A percentile compares a stretch with the other conserved stretches of the same genome.
Evolutionary conservation across 352 stramenopile species (phyloP).

Genomic region (Phytopythium helicoides): DNA sequence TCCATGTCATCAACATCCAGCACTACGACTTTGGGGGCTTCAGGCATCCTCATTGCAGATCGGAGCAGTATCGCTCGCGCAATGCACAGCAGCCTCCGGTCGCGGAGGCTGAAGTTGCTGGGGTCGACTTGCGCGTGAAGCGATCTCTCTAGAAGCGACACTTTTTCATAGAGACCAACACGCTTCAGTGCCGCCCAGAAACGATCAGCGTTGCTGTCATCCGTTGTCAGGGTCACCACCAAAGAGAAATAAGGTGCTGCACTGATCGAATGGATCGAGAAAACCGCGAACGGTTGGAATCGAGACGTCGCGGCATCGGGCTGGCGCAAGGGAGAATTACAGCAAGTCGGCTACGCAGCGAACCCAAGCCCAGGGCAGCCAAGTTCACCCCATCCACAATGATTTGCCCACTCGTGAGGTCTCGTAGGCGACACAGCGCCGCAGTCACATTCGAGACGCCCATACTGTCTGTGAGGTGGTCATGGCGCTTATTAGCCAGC

Average conservation of each 20-base stretch:
- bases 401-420: constrained; percentile 88
- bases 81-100: constrained; percentile 96
- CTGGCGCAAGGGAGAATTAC: constrained; percentile 95
- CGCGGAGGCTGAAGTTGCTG: constrained; percentile 91
- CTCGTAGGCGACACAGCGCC: constrained; percentile 92
- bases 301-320: constrained; percentile 66
- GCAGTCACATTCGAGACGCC: constrained; percentile 89
- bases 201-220: constrained; percentile 26
- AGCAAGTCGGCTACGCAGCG: constrained; percentile 85
- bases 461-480: constrained; percentile 68
- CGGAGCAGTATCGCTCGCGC: constrained; percentile 92
- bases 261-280: constrained; percentile 86
- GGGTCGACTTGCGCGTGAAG: constrained; percentile 76
- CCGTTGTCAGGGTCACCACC: constrained; percentile 1
- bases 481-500: neutral
- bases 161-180: constrained; percentile 57
- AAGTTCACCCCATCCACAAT: constrained; percentile 92
- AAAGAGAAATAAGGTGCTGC: constrained; percentile 2
- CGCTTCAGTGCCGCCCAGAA: constrained; percentile 42
- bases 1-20: constrained; percentile 37
- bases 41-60: constrained; percentile 31
- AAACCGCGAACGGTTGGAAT: constrained; percentile 74
- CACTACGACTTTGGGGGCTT: constrained; percentile 46
- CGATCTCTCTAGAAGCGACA: constrained; percentile 51
- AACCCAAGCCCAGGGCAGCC: constrained; percentile 70